phyloP scores from a whole-genome alignment of 2,329 filamentous ascomycete genomes.

The Bertia moriformis region DNA sequence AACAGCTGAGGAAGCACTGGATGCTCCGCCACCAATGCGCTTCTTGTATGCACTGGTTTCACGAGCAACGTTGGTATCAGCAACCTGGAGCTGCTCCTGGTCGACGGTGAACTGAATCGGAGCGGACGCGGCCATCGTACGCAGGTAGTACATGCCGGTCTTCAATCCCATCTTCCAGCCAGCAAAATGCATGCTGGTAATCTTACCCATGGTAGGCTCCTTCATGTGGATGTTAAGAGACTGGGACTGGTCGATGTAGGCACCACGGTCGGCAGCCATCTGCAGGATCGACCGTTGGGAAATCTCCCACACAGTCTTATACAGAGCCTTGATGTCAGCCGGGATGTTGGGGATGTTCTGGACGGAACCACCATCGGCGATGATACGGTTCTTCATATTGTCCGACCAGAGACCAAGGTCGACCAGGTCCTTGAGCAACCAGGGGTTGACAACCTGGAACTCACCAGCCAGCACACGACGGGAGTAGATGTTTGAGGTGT shows the following conservation, averaged over 20 bases:
- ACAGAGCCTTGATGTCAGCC: slow-evolving; percentile 84
- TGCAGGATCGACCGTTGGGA: slow-evolving; percentile 89
- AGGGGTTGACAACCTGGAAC: slow-evolving; percentile 99
- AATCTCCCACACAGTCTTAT: slow-evolving; percentile 99
- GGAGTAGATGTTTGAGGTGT: slow-evolving; percentile 99
- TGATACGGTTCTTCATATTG: slow-evolving; percentile 99
- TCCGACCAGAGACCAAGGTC: slow-evolving; percentile 98
- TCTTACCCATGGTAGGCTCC: slow-evolving; percentile 98
- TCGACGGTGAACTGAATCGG: slow-evolving; percentile 99
- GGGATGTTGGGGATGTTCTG: slow-evolving; percentile 97
- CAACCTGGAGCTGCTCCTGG: slow-evolving; percentile 80
- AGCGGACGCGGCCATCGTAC: slow-evolving; percentile 88
- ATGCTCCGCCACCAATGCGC: slow-evolving; percentile 36
- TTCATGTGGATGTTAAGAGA: slow-evolving; percentile 99
- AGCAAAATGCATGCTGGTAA: slow-evolving; percentile 98
- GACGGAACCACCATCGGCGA: slow-evolving; percentile 86
- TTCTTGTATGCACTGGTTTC: slow-evolving; percentile 35
- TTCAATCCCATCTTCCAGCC: slow-evolving; percentile 99
- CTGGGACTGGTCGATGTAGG: slow-evolving; percentile 97
- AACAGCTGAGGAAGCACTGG: slow-evolving; percentile 41
- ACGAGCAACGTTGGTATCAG: slow-evolving; percentile 56
- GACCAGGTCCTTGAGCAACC: slow-evolving; percentile 93
- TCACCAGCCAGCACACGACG: slow-evolving; percentile 94
- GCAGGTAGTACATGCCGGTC: slow-evolving; percentile 99
- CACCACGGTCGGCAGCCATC: slow-evolving; percentile 96